Conservation (phyloP, 257 asterid genomes). For the Gentiana dahurica region DNA sequence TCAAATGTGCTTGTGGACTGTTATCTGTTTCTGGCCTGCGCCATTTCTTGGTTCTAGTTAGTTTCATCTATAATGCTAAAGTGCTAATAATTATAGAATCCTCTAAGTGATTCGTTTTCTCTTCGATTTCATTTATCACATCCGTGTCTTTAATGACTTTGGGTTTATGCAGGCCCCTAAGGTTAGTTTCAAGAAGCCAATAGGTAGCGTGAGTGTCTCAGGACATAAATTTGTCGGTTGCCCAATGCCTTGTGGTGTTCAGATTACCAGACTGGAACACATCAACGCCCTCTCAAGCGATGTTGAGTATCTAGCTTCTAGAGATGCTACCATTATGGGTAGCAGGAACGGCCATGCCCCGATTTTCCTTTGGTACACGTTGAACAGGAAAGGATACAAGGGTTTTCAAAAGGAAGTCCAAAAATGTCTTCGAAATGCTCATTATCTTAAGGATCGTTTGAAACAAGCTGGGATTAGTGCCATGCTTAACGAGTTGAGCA, state of each 20-base stretch:
- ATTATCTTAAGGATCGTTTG: constrained; percentile 59
- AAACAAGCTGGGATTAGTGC: constrained; percentile 56
- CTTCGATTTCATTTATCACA: not conserved
- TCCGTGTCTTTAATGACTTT: not conserved
- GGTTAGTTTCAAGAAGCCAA: constrained; percentile 73
- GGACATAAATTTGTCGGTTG: constrained; percentile 95
- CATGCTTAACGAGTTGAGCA: constrained; percentile 77
- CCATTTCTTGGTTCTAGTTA: not conserved
- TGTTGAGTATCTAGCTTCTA: constrained; percentile 74
- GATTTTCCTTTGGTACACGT: constrained; percentile 76
- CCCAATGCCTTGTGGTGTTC: constrained; percentile 94
- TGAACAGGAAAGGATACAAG: constrained; percentile 68
- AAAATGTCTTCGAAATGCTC: constrained; percentile 69
- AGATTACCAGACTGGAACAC: constrained; percentile 55
- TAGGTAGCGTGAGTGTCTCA: constrained; percentile 80
- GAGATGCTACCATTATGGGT: constrained; percentile 90
- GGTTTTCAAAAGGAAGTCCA: constrained; percentile 86
- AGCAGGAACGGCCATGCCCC: constrained; percentile 91
- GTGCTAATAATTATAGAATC: no score
- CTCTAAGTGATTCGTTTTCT: not conserved
- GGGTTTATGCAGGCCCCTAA: constrained; percentile 8
- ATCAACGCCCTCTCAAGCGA: constrained; percentile 60
- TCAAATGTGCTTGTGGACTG: no score
- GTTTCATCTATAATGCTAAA: not conserved
- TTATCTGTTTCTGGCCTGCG: not conserved